Evolutionary conservation across 1,139 yeast genomes (phyloP).

Genomic region (Diutina rugosa): DNA sequence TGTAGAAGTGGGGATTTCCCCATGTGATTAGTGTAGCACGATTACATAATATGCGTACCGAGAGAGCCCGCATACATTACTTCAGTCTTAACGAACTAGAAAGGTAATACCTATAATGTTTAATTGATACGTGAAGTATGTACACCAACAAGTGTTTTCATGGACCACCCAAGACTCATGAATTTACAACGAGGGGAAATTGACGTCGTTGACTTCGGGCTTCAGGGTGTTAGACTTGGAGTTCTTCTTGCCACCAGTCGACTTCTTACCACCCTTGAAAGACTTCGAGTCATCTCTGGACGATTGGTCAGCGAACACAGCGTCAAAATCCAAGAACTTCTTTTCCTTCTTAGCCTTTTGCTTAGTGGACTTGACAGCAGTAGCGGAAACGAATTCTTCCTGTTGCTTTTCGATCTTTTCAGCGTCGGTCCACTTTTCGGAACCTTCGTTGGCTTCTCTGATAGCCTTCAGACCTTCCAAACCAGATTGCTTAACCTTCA

Average conservation of each 20-base stretch:
- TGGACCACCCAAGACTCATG: slow-evolving; percentile 1
- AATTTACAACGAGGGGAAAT: slow-evolving; percentile 46
- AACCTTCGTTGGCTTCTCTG: slow-evolving; percentile 49
- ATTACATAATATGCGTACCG: not conserved
- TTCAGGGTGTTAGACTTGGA: slow-evolving; percentile 11
- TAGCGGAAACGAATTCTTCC: slow-evolving; percentile 32
- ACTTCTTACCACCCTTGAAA: slow-evolving; percentile 11
- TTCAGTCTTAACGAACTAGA: not conserved
- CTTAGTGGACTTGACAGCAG: slow-evolving; percentile 47
- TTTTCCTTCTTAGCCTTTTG: slow-evolving; percentile 57
- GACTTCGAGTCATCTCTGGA: slow-evolving; percentile 13
- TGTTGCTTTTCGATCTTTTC: slow-evolving; percentile 9
- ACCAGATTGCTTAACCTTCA: slow-evolving; percentile 33
- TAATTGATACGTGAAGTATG: not conserved
- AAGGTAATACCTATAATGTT: not conserved
- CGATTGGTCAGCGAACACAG: slow-evolving; percentile 42
- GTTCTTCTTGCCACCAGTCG: slow-evolving; percentile 5
- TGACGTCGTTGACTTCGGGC: slow-evolving; percentile 39
- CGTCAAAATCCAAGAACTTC: slow-evolving; percentile 55
- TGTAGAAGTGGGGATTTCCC: not conserved
- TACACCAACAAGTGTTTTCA: not conserved
- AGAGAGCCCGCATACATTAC: not conserved
- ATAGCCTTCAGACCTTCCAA: slow-evolving; percentile 27
- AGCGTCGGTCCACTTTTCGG: slow-evolving; percentile 31
- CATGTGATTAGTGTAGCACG: not conserved